Conservation (phyloP, 1,284 basidiomycete species). For the Ustilago xerochloae region DNA sequence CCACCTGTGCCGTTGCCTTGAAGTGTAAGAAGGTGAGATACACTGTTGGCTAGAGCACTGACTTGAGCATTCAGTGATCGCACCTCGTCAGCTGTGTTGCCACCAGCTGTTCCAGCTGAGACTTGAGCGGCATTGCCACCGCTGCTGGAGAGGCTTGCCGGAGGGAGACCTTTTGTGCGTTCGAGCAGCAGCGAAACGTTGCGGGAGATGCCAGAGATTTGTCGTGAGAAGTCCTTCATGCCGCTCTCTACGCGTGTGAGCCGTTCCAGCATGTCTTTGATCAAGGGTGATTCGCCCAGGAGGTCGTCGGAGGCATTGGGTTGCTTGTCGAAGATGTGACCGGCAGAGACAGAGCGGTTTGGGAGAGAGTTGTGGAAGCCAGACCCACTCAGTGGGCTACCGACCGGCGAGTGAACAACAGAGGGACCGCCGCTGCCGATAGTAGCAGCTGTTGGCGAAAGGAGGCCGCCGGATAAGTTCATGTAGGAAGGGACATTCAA, state of each 20-base stretch:
- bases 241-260: constrained; percentile 78
- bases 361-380: constrained; percentile 21
- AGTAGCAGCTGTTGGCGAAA: constrained; percentile 52
- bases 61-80: constrained; percentile 55
- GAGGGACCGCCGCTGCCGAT: constrained; percentile 26
- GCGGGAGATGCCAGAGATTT: constrained; percentile 78
- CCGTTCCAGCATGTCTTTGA: constrained; percentile 81
- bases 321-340: constrained; percentile 26
- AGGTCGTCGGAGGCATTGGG: constrained; percentile 12
- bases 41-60: constrained; percentile 49
- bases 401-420: constrained; percentile 27
- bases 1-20: constrained; percentile 26
- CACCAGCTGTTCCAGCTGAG: not conserved
- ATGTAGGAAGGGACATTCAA: constrained; percentile 33
- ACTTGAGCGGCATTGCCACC: constrained; percentile 11
- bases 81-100: constrained; percentile 44
- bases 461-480: constrained; percentile 44
- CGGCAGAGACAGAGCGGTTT: constrained; percentile 32
- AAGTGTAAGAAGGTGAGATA: constrained; percentile 52
- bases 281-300: constrained; percentile 67
- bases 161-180: constrained; percentile 67
- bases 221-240: constrained; percentile 78
- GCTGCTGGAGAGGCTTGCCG: constrained; percentile 30
- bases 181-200: constrained; percentile 82
- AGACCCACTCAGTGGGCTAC: constrained; percentile 27